phyloP scores from a whole-genome alignment of 345 rosid species.

The Eucalyptus cloeziana region DNA sequence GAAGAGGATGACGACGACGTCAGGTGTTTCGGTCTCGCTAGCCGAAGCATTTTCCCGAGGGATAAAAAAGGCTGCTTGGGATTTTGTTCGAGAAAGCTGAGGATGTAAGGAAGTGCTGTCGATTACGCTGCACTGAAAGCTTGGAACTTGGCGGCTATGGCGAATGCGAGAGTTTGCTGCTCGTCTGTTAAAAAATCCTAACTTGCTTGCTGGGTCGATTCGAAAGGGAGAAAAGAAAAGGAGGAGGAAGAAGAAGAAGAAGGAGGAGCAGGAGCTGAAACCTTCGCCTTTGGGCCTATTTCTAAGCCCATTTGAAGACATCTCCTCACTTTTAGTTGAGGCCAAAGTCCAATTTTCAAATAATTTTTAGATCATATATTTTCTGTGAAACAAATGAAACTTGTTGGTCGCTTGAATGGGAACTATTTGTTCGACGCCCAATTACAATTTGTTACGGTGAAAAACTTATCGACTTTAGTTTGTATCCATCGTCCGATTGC shows the following conservation, averaged over 20 bases:
- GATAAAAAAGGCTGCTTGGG: neutral
- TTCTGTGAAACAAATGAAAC: neutral
- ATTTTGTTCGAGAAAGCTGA: neutral
- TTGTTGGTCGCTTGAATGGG: rapidly evolving
- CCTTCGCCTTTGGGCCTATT: neutral
- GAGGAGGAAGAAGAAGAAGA: neutral
- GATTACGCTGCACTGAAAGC: neutral
- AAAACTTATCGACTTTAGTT: neutral
- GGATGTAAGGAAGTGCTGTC: neutral
- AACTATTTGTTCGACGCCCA: neutral
- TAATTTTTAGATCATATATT: neutral
- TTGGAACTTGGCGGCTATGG: neutral
- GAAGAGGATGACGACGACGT: neutral
- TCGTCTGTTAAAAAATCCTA: neutral
- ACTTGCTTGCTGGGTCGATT: neutral
- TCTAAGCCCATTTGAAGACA: neutral
- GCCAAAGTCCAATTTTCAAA: no score
- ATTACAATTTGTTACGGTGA: neutral
- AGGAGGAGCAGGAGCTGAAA: neutral
- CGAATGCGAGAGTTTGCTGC: neutral
- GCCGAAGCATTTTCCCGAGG: conserved; percentile 13
- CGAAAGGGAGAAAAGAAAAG: neutral
- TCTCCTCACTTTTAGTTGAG: no score
- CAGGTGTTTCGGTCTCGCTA: conserved; percentile 5
- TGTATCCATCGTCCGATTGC: neutral